These are phyloP conservation scores for Pleurotus sapidus DNA, from an alignment of 768 basidiomycete species.

Conservation along the genomic window DNA sequence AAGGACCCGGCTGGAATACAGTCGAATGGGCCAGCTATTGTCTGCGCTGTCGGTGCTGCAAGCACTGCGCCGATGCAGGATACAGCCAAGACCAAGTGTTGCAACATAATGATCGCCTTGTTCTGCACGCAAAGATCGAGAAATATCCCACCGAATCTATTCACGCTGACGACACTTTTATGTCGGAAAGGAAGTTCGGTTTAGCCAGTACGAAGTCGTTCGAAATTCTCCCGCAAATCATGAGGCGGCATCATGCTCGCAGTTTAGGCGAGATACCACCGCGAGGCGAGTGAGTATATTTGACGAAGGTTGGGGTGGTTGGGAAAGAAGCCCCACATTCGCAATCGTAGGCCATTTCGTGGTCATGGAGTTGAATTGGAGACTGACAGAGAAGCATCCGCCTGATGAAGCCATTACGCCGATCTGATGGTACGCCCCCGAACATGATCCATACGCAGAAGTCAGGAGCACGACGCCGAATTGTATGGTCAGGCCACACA, in stretches of 20 bases:
- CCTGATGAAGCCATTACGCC: no score
- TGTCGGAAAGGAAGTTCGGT: background rate
- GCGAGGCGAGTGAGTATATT: background rate
- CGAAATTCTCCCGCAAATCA: background rate
- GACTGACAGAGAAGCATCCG: no score
- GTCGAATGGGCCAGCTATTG: conserved; percentile 40
- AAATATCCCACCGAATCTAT: background rate
- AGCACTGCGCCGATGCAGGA: conserved; percentile 1
- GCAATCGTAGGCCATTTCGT: no score
- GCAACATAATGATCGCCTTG: background rate
- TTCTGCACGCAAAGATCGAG: background rate
- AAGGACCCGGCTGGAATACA: conserved; percentile 45
- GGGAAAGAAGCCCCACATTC: no score
- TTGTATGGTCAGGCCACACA: no score
- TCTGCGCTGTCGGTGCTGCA: conserved; percentile 26
- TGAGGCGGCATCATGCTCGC: background rate
- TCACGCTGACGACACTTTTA: background rate
- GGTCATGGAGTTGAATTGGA: no score
- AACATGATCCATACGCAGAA: no score
- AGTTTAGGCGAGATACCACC: conserved; percentile 3
- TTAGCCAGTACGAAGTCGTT: background rate
- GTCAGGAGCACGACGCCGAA: no score
- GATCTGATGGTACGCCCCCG: no score
- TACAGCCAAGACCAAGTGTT: background rate
- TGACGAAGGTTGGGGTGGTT: no score